Evolutionary conservation across 2,329 filamentous ascomycete species (phyloP).

Genomic region (Raffaelea ambrosiae): DNA sequence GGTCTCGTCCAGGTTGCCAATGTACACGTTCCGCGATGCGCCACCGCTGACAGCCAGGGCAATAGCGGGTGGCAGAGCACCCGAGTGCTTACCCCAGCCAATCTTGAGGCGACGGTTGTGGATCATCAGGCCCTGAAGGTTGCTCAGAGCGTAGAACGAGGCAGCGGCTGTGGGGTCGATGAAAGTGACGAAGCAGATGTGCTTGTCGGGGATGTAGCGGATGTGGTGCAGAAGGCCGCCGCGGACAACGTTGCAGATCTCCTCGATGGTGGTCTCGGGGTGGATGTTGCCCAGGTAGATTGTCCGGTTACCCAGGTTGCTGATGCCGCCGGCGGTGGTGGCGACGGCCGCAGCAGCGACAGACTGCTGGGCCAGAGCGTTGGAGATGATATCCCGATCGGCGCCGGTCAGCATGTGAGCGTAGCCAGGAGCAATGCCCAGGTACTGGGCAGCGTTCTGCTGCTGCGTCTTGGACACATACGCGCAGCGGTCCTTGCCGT

Average conservation of each 20-base stretch:
- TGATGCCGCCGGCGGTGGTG: conserved; percentile 91
- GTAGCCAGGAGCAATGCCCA: conserved; percentile 93
- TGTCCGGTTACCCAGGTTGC: conserved; percentile 94
- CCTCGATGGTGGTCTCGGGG: conserved; percentile 96
- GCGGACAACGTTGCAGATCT: conserved; percentile 98
- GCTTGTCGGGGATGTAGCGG: conserved; percentile 98
- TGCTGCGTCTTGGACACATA: conserved; percentile 99
- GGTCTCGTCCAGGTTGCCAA: conserved; percentile 93
- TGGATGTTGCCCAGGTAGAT: conserved; percentile 99
- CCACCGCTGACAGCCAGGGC: conserved; percentile 92
- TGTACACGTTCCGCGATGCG: conserved; percentile 96
- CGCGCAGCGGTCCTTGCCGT: conserved; percentile 95
- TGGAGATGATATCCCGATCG: conserved; percentile 93
- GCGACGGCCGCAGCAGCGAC: conserved; percentile 94
- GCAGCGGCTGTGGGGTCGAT: conserved; percentile 97
- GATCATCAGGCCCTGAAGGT: conserved; percentile 97
- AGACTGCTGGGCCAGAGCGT: conserved; percentile 91
- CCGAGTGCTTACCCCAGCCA: conserved; percentile 98
- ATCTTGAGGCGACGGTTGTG: conserved; percentile 97
- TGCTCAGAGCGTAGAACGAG: conserved; percentile 95
- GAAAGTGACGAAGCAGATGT: conserved; percentile 99
- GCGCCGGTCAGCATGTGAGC: conserved; percentile 93
- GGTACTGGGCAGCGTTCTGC: conserved; percentile 96
- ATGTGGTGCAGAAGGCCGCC: conserved; percentile 95
- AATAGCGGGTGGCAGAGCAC: conserved; percentile 89